These are phyloP conservation scores for Petunia hybrid DNA, from an alignment of 305 asterid genomes.

Conservation along the genomic window DNA sequence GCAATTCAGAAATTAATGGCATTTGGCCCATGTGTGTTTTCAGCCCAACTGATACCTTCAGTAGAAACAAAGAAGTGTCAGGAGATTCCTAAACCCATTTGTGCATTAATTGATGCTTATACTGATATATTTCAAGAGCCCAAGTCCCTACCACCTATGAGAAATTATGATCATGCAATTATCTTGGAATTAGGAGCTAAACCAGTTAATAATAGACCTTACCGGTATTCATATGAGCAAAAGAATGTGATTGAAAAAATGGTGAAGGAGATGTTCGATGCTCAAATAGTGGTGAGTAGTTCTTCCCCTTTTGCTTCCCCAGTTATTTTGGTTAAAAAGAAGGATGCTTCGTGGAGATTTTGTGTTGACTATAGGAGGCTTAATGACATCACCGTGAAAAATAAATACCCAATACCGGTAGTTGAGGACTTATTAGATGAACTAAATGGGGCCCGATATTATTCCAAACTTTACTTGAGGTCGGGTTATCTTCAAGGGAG, in stretches of 20 bases:
- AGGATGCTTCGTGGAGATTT: no score
- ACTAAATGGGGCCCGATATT: neutral
- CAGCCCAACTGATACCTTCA: neutral
- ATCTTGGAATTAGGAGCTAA: neutral
- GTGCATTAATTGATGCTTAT: neutral
- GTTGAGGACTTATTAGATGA: neutral
- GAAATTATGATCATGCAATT: neutral
- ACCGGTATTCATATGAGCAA: neutral
- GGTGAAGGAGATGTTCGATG: no score
- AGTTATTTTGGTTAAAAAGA: no score
- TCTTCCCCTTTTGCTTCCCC: no score
- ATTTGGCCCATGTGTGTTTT: no score
- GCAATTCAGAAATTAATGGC: no score
- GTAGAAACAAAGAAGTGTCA: neutral
- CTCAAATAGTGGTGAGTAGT: neutral
- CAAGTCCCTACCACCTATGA: neutral
- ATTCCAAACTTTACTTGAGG: neutral
- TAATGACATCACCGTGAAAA: no score
- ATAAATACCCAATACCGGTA: no score
- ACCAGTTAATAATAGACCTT: neutral
- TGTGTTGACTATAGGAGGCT: no score
- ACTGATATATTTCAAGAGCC: neutral
- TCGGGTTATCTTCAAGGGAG: no score
- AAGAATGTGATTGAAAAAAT: no score
- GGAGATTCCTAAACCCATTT: neutral